Evolutionary conservation across 257 asterid genomes (phyloP).

Genomic region (Solanum etuberosum): DNA sequence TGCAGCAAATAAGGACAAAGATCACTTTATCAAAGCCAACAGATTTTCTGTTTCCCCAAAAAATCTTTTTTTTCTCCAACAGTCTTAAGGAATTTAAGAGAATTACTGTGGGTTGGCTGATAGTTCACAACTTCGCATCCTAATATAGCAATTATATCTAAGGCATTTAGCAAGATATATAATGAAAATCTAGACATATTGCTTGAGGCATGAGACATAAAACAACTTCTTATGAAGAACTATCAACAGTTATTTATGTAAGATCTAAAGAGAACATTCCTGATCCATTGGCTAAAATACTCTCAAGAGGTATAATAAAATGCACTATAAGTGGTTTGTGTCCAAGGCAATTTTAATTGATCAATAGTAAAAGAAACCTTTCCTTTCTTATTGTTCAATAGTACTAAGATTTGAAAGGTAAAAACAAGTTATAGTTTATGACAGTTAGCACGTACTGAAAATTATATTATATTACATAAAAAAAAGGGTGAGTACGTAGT

Average conservation of each 20-base stretch:
- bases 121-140: background rate
- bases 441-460: background rate
- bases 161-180: background rate
- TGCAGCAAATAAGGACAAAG: background rate
- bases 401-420: background rate
- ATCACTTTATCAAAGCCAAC: background rate
- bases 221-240: background rate
- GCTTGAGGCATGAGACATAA: background rate
- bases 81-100: background rate
- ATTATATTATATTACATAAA: background rate
- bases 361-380: background rate
- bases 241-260: background rate
- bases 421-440: background rate
- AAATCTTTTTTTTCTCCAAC: background rate
- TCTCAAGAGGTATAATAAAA: background rate
- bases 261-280: background rate
- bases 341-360: background rate
- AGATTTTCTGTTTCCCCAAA: background rate
- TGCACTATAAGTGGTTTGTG: background rate
- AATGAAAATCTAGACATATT: background rate
- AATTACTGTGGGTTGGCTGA: background rate
- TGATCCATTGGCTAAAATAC: background rate
- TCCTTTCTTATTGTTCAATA: background rate
- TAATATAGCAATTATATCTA: background rate
- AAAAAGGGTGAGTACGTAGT: background rate